A percentile compares a stretch with the other conserved stretches of the same genome.
Conservation (phyloP, 352 stramenopile genomes). For the Phytopythium mirpurense region DNA sequence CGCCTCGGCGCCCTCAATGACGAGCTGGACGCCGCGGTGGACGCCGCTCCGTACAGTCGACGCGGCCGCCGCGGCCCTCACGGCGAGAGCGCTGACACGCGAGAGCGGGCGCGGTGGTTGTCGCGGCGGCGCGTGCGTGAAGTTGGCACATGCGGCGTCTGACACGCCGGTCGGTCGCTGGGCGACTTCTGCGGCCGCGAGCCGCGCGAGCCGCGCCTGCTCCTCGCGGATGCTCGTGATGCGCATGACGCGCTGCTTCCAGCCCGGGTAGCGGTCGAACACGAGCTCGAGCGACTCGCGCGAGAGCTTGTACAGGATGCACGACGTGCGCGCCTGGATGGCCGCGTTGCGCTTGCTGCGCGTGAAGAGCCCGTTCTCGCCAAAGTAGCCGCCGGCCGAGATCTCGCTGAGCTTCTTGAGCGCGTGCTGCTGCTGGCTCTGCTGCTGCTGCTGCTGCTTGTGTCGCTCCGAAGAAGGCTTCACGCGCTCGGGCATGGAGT, state of each 20-base stretch:
- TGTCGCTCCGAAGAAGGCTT: background rate
- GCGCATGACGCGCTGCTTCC: conserved; percentile 40
- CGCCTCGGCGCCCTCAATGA: conserved; percentile 23
- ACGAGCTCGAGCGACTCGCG: conserved; percentile 39
- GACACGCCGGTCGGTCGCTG: background rate
- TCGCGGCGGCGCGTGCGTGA: background rate
- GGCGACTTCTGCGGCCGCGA: background rate
- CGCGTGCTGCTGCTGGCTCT: conserved; percentile 6
- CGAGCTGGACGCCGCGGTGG: background rate
- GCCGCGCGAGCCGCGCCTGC: conserved; percentile 1
- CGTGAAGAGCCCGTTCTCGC: conserved; percentile 37
- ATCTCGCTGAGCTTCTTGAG: conserved; percentile 51
- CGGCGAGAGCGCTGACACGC: too few relatives aligned
- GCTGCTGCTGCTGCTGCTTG: background rate
- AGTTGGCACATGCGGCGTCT: background rate
- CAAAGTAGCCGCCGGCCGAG: conserved; percentile 37
- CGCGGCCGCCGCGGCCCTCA: background rate
- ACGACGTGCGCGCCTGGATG: conserved; percentile 39
- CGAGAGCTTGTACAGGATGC: conserved; percentile 41
- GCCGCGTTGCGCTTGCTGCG: conserved; percentile 34
- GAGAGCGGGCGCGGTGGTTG: background rate
- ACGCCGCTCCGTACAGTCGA: background rate
- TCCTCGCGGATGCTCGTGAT: conserved; percentile 17
- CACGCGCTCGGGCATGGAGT: background rate
- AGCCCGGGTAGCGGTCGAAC: conserved; percentile 42